Conservation (phyloP, 2,329 filamentous ascomycete genomes). For the Dryadomyces quercivorus region DNA sequence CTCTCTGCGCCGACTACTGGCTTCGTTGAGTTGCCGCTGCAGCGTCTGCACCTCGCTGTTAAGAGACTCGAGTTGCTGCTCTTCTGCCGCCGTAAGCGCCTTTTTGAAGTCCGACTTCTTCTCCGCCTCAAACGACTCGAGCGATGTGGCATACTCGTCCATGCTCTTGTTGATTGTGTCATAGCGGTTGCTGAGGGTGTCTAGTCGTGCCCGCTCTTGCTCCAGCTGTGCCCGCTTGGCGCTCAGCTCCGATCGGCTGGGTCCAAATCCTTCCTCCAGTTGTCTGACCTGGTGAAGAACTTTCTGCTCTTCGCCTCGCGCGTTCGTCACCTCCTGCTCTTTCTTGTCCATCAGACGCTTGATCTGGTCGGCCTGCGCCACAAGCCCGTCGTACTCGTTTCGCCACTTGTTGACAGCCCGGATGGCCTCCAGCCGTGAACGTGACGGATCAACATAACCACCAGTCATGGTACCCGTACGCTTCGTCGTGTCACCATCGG, state of each 20-base stretch:
- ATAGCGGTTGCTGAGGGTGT: slow-evolving; percentile 50
- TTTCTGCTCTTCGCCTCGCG: slow-evolving; percentile 75
- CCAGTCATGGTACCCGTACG: slow-evolving; percentile 92
- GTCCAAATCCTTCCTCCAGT: slow-evolving; percentile 71
- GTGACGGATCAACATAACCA: slow-evolving; percentile 78
- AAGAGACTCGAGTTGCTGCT: slow-evolving; percentile 63
- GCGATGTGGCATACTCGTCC: slow-evolving; percentile 61
- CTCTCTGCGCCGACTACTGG: slow-evolving; percentile 61
- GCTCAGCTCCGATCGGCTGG: slow-evolving; percentile 64
- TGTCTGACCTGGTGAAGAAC: slow-evolving; percentile 66
- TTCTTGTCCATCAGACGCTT: slow-evolving; percentile 60
- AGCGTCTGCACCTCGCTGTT: slow-evolving; percentile 59
- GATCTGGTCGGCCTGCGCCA: slow-evolving; percentile 52
- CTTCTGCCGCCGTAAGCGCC: slow-evolving; percentile 70
- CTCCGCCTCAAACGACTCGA: slow-evolving; percentile 69
- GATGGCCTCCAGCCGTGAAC: slow-evolving; percentile 78
- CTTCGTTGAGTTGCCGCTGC: slow-evolving; percentile 62
- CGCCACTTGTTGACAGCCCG: slow-evolving; percentile 64
- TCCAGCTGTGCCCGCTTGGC: slow-evolving; percentile 65
- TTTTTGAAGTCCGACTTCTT: slow-evolving; percentile 85
- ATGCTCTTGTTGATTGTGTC: slow-evolving; percentile 65
- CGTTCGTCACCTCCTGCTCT: slow-evolving; percentile 78
- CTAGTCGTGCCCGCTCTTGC: slow-evolving; percentile 59
- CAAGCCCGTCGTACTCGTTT: slow-evolving; percentile 57
- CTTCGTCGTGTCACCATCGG: slow-evolving; percentile 87